Base-by-base conservation (phyloP, 2,329 filamentous ascomycete genomes). In the Aspergillus proliferans region DNA sequence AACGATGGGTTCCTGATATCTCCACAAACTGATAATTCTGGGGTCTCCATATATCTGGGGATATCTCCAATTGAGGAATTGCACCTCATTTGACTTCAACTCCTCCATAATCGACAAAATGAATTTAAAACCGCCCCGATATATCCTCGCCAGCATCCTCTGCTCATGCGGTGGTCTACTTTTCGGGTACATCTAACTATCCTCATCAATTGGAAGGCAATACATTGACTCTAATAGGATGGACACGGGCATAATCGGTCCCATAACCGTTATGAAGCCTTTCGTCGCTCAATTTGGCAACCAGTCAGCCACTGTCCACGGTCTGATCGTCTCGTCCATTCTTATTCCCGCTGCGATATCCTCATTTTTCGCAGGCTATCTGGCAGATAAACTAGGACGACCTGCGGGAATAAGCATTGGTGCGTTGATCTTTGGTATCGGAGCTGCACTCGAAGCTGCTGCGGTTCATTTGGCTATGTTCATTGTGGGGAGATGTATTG, bases 281-380 rank as follows among this genome's bases (percentile, higher is more conserved):
- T 84, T 81, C 60, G 67, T 66, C 8, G 48, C 64, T 2, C 70
- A 71, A 3, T 78, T 83, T 43, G 80, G 79, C 1, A 56, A 60
- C 4, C 68, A 80, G 33, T 77, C 77, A 0, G 68, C 80, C 1
- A 74, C 73, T 0, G 61, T 82, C 4, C 76, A 78, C 46, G 82
- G 82, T 0, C 69, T 84, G 14, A 76, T 79, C 1, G 80, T 85
- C 3, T 83, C 81, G 0, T 73, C 74, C 2, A 79, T 85, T 47
- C 66, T 84, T 44, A 71, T 85, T 26, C 77, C 81, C 0, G 81
- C 79, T 4, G 76, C 76, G 0, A 59, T 82, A 9, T 77, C 80
- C 1, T 81, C 81, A 0, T 68, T 84, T 33, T 77, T 83, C 49
- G 79, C 78, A 0, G 76, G 82, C 0, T 71, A 77, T 51, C 69